Conservation (phyloP, 208 protist genomes). For the Acanthamoeba lenticulata region DNA sequence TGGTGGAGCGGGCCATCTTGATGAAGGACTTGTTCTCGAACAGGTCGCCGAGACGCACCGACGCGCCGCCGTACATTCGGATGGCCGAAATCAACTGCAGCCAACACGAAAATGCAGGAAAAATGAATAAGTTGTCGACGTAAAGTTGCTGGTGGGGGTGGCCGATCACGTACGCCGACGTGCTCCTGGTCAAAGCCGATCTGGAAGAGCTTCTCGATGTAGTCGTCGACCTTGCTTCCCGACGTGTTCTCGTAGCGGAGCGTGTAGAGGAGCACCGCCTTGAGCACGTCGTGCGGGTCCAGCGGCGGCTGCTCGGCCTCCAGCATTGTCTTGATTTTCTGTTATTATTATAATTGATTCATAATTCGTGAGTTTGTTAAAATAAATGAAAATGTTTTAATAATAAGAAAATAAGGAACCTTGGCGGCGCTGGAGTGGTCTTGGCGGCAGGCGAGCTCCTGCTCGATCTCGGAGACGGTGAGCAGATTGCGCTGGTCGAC, state of each 20-base stretch:
- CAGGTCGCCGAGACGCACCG: slow-evolving; percentile 4
- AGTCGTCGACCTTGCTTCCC: slow-evolving; percentile 47
- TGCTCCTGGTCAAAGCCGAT: slow-evolving; percentile 57
- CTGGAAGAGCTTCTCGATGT: slow-evolving; percentile 40
- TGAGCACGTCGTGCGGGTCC: slow-evolving; percentile 48
- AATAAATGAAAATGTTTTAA: too few relatives aligned
- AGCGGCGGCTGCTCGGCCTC: not conserved
- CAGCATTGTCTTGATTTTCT: slow-evolving; percentile 43
- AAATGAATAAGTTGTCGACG: too few relatives aligned
- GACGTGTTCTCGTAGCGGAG: slow-evolving; percentile 48
- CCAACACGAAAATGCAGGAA: too few relatives aligned
- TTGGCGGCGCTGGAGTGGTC: slow-evolving; percentile 88
- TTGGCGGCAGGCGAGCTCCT: slow-evolving; percentile 92
- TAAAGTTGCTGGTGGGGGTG: too few relatives aligned
- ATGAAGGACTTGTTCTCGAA: slow-evolving; percentile 61
- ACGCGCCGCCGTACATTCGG: slow-evolving; percentile 3
- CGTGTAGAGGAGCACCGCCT: slow-evolving; percentile 42
- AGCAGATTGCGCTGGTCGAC: slow-evolving; percentile 91
- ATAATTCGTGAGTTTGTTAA: too few relatives aligned
- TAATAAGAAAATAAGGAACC: not conserved
- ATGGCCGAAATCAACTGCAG: slow-evolving; percentile 63
- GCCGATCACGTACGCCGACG: not conserved
- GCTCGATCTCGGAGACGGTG: slow-evolving; percentile 95
- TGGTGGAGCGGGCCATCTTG: slow-evolving; percentile 47
- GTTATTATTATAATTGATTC: too few relatives aligned